Evolutionary conservation across 805 yeast genomes (phyloP).

Genomic region (Pichia cabralensis): DNA sequence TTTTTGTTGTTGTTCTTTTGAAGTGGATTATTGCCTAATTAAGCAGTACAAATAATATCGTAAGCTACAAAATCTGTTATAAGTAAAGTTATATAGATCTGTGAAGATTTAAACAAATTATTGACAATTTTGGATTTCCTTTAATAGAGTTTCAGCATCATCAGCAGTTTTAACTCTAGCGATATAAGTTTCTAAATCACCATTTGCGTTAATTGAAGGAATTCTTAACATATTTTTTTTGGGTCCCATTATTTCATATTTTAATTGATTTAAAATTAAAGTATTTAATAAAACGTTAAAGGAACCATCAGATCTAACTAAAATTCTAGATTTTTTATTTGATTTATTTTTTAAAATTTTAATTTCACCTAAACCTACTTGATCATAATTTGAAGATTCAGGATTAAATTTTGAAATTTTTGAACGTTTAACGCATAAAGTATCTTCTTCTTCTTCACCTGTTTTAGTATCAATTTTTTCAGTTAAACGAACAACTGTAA

Average conservation of each 20-base stretch:
- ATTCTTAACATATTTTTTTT: constrained; percentile 58
- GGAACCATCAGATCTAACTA: constrained; percentile 85
- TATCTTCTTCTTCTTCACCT: constrained; percentile 79
- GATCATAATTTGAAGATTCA: constrained; percentile 43
- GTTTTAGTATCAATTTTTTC: constrained; percentile 50
- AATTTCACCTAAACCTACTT: constrained; percentile 75
- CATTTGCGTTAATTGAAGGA: constrained; percentile 49
- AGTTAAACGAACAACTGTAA: constrained; percentile 34
- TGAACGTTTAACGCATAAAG: constrained; percentile 54
- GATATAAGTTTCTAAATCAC: constrained; percentile 55
- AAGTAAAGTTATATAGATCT: too few species aligned
- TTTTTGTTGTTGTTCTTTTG: too few species aligned
- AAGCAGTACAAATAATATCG: too few species aligned
- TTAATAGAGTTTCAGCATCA: constrained; percentile 49
- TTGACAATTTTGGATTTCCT: constrained; percentile 19
- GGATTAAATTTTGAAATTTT: constrained; percentile 56
- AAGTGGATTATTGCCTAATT: too few species aligned
- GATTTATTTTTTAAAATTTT: constrained; percentile 55
- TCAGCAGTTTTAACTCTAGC: constrained; percentile 67
- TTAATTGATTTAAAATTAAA: constrained; percentile 44
- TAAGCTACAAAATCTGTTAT: too few species aligned
- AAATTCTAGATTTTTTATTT: constrained; percentile 55
- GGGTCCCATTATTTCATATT: constrained; percentile 47
- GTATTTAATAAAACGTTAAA: constrained; percentile 69
- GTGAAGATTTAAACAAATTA: constrained; percentile 1